These are phyloP conservation scores for Quercus phellos DNA, from an alignment of 331 rosid species.

Conservation along the genomic window DNA sequence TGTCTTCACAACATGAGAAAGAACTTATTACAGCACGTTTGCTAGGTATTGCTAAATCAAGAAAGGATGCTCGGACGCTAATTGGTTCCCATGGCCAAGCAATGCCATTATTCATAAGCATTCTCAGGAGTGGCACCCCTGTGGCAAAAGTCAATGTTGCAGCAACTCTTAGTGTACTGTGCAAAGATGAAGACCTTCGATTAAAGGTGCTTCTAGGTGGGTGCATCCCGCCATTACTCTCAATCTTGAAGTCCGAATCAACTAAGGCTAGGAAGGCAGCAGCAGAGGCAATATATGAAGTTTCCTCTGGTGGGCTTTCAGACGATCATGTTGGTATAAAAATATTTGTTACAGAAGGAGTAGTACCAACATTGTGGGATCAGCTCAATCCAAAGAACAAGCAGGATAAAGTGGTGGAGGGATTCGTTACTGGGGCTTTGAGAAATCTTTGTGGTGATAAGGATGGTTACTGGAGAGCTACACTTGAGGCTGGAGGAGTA, in stretches of 20 bases:
- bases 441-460: slow-evolving; percentile 94
- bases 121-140: slow-evolving; percentile 80
- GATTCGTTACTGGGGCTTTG: slow-evolving; percentile 89
- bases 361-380: slow-evolving; percentile 89
- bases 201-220: slow-evolving; percentile 97
- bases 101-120: slow-evolving; percentile 91
- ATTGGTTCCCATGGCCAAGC: slow-evolving; percentile 97
- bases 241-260: slow-evolving; percentile 76
- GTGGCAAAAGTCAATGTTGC: slow-evolving; percentile 91
- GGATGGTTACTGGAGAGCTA: slow-evolving; percentile 92
- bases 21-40: slow-evolving; percentile 69
- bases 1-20: slow-evolving; percentile 74
- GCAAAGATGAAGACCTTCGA: slow-evolving; percentile 90
- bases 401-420: slow-evolving; percentile 87
- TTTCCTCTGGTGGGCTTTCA: slow-evolving; percentile 84
- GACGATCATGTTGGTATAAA: slow-evolving; percentile 90
- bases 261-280: slow-evolving; percentile 84
- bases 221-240: slow-evolving; percentile 89
- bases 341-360: slow-evolving; percentile 94
- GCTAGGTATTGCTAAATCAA: slow-evolving; percentile 57
- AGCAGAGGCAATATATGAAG: slow-evolving; percentile 94
- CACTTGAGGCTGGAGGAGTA: slow-evolving; percentile 94
- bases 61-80: slow-evolving; percentile 74
- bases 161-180: slow-evolving; percentile 64
- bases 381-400: slow-evolving; percentile 69